Evolutionary conservation across 495 filamentous ascomycete species (phyloP), one percentile per base, ranked within the genome.

Genomic region (Lasiosphaeria miniovina): DNA sequence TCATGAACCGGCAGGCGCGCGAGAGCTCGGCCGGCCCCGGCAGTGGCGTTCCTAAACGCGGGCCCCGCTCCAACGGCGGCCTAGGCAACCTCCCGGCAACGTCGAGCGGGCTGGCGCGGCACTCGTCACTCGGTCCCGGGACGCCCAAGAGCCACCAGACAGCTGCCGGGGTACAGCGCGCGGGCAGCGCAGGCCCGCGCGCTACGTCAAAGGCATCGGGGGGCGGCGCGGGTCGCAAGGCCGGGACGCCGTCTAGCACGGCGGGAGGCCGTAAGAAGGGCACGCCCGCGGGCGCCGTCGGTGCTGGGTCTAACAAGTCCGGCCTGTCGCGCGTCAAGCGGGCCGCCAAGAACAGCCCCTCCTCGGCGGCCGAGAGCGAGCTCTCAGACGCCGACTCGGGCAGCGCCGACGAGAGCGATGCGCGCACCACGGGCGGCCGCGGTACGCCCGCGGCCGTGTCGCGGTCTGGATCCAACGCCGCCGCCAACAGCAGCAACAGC

Each of bases 121-220:
- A 96, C 70, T 84, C 89, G 0, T 96, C 91, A 3, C 72, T 93
- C 5, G 90, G 91, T 3, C 92, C 90, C 0, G 88, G 89, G 7
- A 96, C 91, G 3, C 91, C 92, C n/a, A 94, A 94, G 73, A 81
- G 83, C 3, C 62, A 63, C 36, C 57, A 64, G 0, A 88, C 89
- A 12, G 87, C 88, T 6, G 71, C 72, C 1, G 77, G 75, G 9
- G 66, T 76, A 10, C 82, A 79, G 51, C 81, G 90, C 35, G 88
- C 86, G 3, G 89, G 90, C 34, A 91, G 89, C 67, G 87, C 81
- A 2, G 88, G 88, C 3, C 88, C 90, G 1, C 80, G 88, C 41
- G 65, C 74, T 41, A 79, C 77, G 60, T 78, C 83, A 58, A 84
- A 87, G 59, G 75, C 75, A 1, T 61, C 64, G 2, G 75, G 76